Conservation (phyloP, 306 rosid genomes). For the Sechiopsis laciniata region DNA sequence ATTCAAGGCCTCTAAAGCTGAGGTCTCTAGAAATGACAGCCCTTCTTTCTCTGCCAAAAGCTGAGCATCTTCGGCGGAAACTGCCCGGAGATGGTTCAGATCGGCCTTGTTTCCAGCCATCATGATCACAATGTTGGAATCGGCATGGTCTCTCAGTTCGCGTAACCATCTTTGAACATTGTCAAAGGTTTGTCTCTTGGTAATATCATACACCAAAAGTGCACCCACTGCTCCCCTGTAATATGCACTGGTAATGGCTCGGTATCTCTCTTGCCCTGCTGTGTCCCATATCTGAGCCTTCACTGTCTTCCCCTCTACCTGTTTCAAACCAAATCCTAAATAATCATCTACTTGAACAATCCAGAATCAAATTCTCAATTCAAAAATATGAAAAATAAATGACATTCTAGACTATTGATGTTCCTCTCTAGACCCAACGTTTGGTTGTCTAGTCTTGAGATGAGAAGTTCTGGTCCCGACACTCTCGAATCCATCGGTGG, state of each 20-base stretch:
- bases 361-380: background rate
- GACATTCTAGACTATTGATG: background rate
- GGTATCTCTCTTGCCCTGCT: constrained; percentile 72
- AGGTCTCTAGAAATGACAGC: constrained; percentile 57
- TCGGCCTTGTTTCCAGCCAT: constrained; percentile 67
- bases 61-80: constrained; percentile 54
- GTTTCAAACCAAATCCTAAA: constrained; percentile 13
- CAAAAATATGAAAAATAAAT: background rate
- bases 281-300: constrained; percentile 87
- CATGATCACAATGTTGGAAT: constrained; percentile 68
- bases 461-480: no score
- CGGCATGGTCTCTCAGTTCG: constrained; percentile 68
- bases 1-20: constrained; percentile 58
- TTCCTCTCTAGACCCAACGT: background rate
- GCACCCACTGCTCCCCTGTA: constrained; percentile 80
- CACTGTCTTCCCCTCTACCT: constrained; percentile 73
- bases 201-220: constrained; percentile 58
- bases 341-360: background rate
- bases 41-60: constrained; percentile 52
- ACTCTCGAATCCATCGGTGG: no score
- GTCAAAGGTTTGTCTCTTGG: constrained; percentile 65
- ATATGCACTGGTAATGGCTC: constrained; percentile 70
- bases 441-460: no score
- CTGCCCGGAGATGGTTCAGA: constrained; percentile 57
- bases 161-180: constrained; percentile 70